These are phyloP conservation scores for Scedosporium minutisporum DNA, from an alignment of 2,329 filamentous ascomycete species.

Conservation along the genomic window DNA sequence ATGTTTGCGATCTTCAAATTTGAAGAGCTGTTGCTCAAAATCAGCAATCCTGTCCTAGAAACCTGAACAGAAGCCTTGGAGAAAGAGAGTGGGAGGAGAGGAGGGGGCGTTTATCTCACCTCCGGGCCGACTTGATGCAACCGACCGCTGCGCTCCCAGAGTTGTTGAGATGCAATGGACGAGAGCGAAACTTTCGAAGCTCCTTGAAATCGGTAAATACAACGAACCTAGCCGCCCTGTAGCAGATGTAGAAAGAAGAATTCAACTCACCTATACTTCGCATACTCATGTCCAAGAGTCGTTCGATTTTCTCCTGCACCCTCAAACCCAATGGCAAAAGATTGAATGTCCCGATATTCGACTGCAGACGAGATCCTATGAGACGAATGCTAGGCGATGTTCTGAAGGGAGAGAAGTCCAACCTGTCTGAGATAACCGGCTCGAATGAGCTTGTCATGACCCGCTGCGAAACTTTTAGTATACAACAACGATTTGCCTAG, in stretches of 20 bases:
- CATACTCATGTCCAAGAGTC: constrained; percentile 86
- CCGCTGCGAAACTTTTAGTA: constrained; percentile 34
- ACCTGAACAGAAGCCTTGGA: not conserved
- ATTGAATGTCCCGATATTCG: constrained; percentile 86
- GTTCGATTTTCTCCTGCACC: constrained; percentile 81
- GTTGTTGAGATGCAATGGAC: constrained; percentile 69
- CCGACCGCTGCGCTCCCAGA: constrained; percentile 80
- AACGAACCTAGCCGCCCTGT: not conserved
- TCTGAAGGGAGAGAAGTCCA: not conserved
- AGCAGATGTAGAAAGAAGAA: not conserved
- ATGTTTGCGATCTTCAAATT: constrained; percentile 69
- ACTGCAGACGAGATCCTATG: constrained; percentile 31
- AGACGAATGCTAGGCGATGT: constrained; percentile 4
- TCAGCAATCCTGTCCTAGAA: not conserved
- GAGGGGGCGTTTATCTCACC: constrained; percentile 29
- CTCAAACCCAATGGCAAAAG: constrained; percentile 77
- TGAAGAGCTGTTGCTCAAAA: constrained; percentile 56
- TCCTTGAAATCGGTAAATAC: constrained; percentile 31
- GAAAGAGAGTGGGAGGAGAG: not conserved
- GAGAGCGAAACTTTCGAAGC: constrained; percentile 78
- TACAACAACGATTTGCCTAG: not conserved
- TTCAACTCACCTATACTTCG: constrained; percentile 46
- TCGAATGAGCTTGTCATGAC: constrained; percentile 57
- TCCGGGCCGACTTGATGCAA: constrained; percentile 65
- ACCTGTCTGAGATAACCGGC: constrained; percentile 63